These are phyloP conservation scores for Didymella glomerata DNA, from an alignment of 2,329 filamentous ascomycete genomes.

Conservation along the genomic window DNA sequence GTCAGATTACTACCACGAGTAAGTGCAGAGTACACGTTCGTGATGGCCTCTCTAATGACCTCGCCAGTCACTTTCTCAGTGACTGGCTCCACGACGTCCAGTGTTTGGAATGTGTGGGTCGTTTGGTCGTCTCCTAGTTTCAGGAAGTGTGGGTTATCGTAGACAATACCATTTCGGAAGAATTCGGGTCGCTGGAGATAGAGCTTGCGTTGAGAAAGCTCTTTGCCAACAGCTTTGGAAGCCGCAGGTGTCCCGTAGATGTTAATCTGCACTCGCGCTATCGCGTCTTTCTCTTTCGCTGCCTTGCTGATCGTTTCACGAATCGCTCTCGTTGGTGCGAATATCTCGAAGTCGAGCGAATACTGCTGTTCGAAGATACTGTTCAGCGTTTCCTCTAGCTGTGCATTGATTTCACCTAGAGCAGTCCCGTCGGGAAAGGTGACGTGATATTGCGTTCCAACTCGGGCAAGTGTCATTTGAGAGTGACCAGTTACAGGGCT, in stretches of 20 bases:
- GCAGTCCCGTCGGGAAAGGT: slow-evolving; percentile 24
- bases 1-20: slow-evolving; percentile 27
- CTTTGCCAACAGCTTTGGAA: slow-evolving; percentile 25
- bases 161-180: slow-evolving; percentile 21
- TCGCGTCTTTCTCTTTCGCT: slow-evolving; percentile 36
- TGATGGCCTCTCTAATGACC: slow-evolving; percentile 27
- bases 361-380: slow-evolving; percentile 26
- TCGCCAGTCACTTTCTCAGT: slow-evolving; percentile 13
- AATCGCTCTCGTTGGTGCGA: slow-evolving; percentile 28
- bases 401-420: slow-evolving; percentile 33
- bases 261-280: slow-evolving; percentile 39
- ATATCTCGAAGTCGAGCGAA: slow-evolving; percentile 34
- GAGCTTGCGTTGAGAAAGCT: slow-evolving; percentile 33
- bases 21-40: slow-evolving; percentile 34
- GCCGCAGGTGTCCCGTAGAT: slow-evolving; percentile 29
- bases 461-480: slow-evolving; percentile 23
- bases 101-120: too few species aligned
- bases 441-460: slow-evolving; percentile 25
- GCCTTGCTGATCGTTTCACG: slow-evolving; percentile 36
- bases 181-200: slow-evolving; percentile 39
- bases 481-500: slow-evolving; percentile 29
- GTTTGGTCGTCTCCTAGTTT: slow-evolving; percentile 19
- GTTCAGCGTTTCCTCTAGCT: slow-evolving; percentile 31
- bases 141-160: slow-evolving; percentile 42
- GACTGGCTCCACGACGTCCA: slow-evolving; percentile 2